Base-by-base conservation (phyloP, 2,329 filamentous ascomycete genomes). In the Zymoseptoria brevis region DNA sequence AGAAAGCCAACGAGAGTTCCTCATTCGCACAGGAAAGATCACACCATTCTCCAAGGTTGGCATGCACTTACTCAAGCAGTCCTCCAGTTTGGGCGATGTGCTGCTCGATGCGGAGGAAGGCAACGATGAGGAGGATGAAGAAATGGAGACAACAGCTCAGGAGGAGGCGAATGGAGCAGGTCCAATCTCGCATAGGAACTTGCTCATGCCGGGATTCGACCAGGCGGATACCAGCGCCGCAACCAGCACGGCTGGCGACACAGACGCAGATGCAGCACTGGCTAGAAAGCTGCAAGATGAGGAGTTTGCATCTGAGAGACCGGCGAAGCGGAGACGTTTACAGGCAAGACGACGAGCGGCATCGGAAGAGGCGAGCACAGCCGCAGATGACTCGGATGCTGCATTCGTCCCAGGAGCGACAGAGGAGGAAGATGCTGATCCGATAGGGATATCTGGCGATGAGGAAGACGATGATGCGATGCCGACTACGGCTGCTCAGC, bases 21-120 rank as follows among this genome's bases (percentile, higher is more conserved):
- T 99, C 53, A 94, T 99, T 54, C 86, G 94, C 26, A 99, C 93
- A 0, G 94, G 94, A 62, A 97, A 97, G 75, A 97, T 99, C 66
- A 99, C 94, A 0, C 94, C 94, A 0, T 99, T 99, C 69, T 89
- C 91, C 7, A 89, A 87, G 63, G 83, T 96, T 67, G 85, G 85
- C 24, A 81, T 83, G 13, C 80, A 83, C n/a, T 77, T 85, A 1
- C 78, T 83, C 26, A 84, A 82, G 2, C 80, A 85, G 2, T 80
- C 86, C 51, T 87, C 87, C 1, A 87, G 86, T 60, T 78, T 96
- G 16, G 87, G 88, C 9, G 86, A 92, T 68, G 87, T 87, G 1
- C 82, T 96, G 60, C 77, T 92, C 13, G 89, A 95, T 71, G 90
- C 89, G 0, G 91, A 96, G 70, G 87, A 90, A 59, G 88, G 88